phyloP scores from a whole-genome alignment of 768 basidiomycete species.

The Auriscalpium vulgare region DNA sequence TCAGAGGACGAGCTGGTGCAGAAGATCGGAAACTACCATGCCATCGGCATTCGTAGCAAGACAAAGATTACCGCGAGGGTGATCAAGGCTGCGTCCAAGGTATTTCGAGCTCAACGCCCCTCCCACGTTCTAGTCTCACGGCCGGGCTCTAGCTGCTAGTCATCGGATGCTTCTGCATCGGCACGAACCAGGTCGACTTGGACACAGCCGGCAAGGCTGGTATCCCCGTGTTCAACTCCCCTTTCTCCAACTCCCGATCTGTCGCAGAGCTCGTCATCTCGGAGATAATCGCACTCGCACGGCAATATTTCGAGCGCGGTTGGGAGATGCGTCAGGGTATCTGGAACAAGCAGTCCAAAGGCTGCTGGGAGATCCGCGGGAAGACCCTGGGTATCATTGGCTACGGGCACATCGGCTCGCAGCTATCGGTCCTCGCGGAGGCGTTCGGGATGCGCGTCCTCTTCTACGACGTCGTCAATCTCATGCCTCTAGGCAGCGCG shows the following conservation, averaged over 20 bases:
- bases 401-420: constrained; percentile 97
- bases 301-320: constrained; percentile 86
- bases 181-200: constrained; percentile 96
- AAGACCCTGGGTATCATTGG: constrained; percentile 98
- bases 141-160: constrained; percentile 65
- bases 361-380: constrained; percentile 96
- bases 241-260: constrained; percentile 97
- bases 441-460: constrained; percentile 93
- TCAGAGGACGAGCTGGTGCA: constrained; percentile 90
- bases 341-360: constrained; percentile 99
- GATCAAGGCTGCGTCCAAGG: constrained; percentile 81
- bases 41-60: constrained; percentile 94
- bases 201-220: constrained; percentile 74
- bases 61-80: constrained; percentile 92
- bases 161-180: constrained; percentile 99
- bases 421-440: constrained; percentile 94
- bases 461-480: constrained; percentile 90
- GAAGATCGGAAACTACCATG: constrained; percentile 80
- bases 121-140: neutral
- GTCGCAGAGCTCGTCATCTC: constrained; percentile 96
- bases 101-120: constrained; percentile 17
- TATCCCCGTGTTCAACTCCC: constrained; percentile 98
- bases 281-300: constrained; percentile 89
- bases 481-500: constrained; percentile 96
- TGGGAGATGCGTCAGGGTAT: constrained; percentile 81